Conservation (phyloP, 2,329 filamentous ascomycete genomes). For the Aspergillus sojae region DNA sequence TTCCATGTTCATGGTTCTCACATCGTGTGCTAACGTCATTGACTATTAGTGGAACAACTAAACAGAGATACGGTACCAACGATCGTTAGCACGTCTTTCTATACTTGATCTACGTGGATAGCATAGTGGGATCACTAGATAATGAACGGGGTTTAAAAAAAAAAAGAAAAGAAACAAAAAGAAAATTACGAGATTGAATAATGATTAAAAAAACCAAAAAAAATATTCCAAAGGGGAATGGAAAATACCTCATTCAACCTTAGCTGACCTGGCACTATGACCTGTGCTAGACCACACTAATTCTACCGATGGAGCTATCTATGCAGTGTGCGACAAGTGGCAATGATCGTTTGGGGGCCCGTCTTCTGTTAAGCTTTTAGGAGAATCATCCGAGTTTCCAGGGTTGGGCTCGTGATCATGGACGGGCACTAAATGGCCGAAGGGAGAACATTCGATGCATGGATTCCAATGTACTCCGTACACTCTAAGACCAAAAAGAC, state of each 20-base stretch:
- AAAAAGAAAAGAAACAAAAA: neutral
- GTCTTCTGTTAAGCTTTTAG: slow-evolving; percentile 18
- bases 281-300: neutral
- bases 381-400: slow-evolving; percentile 15
- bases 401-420: slow-evolving; percentile 6
- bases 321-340: neutral
- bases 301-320: neutral
- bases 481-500: slow-evolving; percentile 6
- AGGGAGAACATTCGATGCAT: neutral
- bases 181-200: neutral
- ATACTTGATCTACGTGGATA: slow-evolving; percentile 6
- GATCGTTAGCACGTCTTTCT: neutral
- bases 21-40: slow-evolving; percentile 11
- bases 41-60: slow-evolving; percentile 3
- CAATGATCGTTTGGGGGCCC: slow-evolving; percentile 1
- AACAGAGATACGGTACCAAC: neutral
- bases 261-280: neutral
- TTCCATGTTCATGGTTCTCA: neutral
- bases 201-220: neutral
- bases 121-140: neutral
- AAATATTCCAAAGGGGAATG: neutral
- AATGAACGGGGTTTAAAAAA: neutral
- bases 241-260: neutral
- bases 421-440: neutral
- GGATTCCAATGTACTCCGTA: neutral